Base-by-base conservation (phyloP, 176 grass and related monocot genomes). In the Carex kokanica region DNA sequence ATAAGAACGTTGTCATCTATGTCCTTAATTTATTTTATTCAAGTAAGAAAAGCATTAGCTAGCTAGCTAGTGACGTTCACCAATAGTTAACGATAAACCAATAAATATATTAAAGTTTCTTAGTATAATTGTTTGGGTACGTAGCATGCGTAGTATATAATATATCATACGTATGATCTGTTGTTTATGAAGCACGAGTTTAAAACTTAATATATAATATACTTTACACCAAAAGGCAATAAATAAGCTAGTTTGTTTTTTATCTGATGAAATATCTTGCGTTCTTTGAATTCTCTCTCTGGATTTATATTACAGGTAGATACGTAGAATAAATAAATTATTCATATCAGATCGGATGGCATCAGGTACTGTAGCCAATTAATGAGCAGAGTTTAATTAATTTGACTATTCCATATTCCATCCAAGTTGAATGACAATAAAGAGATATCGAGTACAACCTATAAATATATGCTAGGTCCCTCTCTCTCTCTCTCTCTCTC, bases 371-470 rank as follows among this genome's bases (percentile, higher is more conserved):
- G 38, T 45, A 71, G 67, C 67, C 38, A 6, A 71, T 71, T 71
- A 71, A 71, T 71, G 67, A 71, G 67, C 8, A n/a, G 38, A 61
- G 20, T 49, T 49, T 49, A 49, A 49, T 49, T 49, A 43, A 17
- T 71, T 71, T 71, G 38, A 71, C 67, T 43, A 45, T 71, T 71
- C 17, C 38, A 71, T 64, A 64, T 64, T 64, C 24, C 61, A 24
- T 43, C 67, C 6, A 16, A 71, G 17, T 71, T 71, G 67, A 71
- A 71, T 71, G 27, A 61, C 59, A 61, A 4, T 21, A 59, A 59
- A 49, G 3, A 59, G 17, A 59, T 61, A 61, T 23, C 9, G 59
- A 20, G 6, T 60, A 21, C 59, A 20, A 60, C 17, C 59, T 41
- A 2, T 43, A 61, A 11, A 49, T 49, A 49, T 38, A 38, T 38